phyloP scores from a whole-genome alignment of 495 filamentous ascomycete species.

The Aspergillus diversus region DNA sequence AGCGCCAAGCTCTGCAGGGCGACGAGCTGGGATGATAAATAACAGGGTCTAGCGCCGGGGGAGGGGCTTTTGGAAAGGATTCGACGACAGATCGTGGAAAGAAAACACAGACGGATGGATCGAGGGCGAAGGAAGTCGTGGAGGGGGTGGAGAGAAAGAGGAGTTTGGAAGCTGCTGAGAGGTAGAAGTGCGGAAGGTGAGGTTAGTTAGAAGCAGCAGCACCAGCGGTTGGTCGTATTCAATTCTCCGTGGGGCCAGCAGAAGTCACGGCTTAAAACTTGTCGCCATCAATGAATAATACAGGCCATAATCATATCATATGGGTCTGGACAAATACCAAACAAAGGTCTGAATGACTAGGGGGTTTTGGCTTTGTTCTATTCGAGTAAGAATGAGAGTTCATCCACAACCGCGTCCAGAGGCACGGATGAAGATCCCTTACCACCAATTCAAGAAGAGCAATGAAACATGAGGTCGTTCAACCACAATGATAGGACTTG shows the following conservation, averaged over 20 bases:
- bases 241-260: slow-evolving; percentile 26
- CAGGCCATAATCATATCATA: no score
- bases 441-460: not conserved
- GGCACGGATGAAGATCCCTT: no score
- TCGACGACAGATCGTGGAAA: not conserved
- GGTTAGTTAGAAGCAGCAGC: slow-evolving; percentile 22
- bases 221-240: slow-evolving; percentile 24
- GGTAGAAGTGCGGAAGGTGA: not conserved
- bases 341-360: no score
- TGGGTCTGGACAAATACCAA: not conserved
- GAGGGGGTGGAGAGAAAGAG: not conserved
- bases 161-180: slow-evolving; percentile 1
- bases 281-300: not conserved
- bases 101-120: not conserved
- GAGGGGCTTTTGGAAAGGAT: not conserved
- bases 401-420: not conserved
- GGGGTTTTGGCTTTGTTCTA: no score
- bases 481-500: not conserved
- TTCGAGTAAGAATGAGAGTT: no score
- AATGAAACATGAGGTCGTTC: not conserved
- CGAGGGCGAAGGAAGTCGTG: not conserved
- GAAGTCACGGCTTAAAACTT: slow-evolving; percentile 10
- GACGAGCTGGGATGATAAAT: slow-evolving; percentile 3
- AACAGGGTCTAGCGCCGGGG: not conserved
- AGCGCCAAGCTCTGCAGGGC: slow-evolving; percentile 20